Evolutionary conservation across 2,329 filamentous ascomycete genomes (phyloP).

Genomic region (Fusarium subtropicale): DNA sequence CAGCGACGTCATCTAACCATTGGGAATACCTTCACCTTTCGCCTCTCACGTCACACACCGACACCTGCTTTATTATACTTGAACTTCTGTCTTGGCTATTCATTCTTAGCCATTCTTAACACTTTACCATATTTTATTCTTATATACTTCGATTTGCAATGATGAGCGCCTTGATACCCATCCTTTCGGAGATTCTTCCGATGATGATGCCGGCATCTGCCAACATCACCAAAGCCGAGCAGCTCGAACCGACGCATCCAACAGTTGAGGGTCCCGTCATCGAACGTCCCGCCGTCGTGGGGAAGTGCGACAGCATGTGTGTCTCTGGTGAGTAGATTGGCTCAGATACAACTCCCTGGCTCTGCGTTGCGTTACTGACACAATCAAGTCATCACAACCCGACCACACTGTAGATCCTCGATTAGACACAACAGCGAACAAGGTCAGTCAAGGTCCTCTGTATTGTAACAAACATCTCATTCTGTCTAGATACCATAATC

Average conservation of each 20-base stretch:
- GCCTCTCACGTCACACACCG: constrained; percentile 22
- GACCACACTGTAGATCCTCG: constrained; percentile 69
- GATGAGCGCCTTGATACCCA: constrained; percentile 66
- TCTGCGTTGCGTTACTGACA: background rate
- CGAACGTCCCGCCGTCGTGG: constrained; percentile 67
- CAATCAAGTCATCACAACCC: constrained; percentile 68
- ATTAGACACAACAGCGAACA: constrained; percentile 78
- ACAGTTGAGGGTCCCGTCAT: constrained; percentile 50
- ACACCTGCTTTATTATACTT: background rate
- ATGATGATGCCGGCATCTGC: constrained; percentile 70
- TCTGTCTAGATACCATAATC: constrained; percentile 70
- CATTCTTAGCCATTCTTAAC: background rate
- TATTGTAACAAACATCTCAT: background rate
- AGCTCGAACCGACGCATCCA: constrained; percentile 55
- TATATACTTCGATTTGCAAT: background rate
- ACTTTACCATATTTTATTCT: background rate
- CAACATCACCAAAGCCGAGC: constrained; percentile 64
- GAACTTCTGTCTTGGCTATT: too few relatives aligned
- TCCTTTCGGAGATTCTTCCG: constrained; percentile 68
- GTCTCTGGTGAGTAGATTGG: constrained; percentile 65
- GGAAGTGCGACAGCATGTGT: constrained; percentile 73
- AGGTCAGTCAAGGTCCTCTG: constrained; percentile 55
- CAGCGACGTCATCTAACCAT: constrained; percentile 30
- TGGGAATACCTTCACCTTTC: constrained; percentile 30
- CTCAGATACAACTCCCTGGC: background rate